phyloP scores from a whole-genome alignment of 2,329 filamentous ascomycete genomes.

The Geosmithia putterillii region DNA sequence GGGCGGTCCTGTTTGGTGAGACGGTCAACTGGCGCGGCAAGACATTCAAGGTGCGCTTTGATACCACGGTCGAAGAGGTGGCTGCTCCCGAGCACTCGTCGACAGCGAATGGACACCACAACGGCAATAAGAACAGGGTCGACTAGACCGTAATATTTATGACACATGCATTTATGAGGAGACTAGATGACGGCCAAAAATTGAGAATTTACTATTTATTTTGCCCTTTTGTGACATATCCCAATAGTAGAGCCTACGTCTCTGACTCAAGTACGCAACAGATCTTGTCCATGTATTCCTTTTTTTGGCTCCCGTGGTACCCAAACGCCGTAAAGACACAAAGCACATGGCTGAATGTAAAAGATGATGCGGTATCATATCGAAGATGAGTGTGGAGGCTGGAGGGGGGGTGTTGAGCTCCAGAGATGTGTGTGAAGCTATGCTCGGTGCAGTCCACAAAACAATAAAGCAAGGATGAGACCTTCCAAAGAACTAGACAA shows the following conservation, averaged over 20 bases:
- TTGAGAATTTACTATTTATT: background rate
- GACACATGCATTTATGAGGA: no score
- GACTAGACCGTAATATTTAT: background rate
- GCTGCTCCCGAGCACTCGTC: background rate
- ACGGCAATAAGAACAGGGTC: background rate
- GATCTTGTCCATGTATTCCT: background rate
- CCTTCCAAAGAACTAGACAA: no score
- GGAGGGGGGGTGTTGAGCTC: background rate
- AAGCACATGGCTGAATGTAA: background rate
- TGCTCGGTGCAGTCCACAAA: no score
- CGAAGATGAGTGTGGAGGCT: background rate
- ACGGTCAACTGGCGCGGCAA: conserved; percentile 82
- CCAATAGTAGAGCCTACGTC: no score
- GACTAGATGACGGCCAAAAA: no score
- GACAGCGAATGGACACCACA: background rate
- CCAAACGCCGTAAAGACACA: background rate
- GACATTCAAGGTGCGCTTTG: conserved; percentile 66
- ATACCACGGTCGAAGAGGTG: conserved; percentile 61
- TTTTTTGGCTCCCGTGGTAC: background rate
- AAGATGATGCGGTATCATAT: background rate
- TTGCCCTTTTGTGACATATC: no score
- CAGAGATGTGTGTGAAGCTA: background rate
- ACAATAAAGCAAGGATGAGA: no score
- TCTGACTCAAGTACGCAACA: background rate
- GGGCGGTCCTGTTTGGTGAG: conserved; percentile 79